Evolutionary conservation across 371 early-diverging fungal genomes (phyloP), one percentile per base, ranked within the genome.

Genomic region (Rhizopus stolonifer): DNA sequence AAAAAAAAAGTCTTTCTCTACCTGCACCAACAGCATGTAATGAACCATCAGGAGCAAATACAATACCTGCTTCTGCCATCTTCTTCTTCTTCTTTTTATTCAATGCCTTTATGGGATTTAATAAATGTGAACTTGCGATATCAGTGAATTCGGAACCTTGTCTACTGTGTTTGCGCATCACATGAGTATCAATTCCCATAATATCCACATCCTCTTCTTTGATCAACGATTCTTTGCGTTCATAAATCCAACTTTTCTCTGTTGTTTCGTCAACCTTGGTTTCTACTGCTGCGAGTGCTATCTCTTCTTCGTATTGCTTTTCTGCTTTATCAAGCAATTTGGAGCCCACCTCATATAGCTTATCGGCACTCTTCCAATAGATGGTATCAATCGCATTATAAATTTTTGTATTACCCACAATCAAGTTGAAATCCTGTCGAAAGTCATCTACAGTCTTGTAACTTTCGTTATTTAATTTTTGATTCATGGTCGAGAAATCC

Each of bases 331-430:
- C 86, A 58, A 88, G 80, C 5, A 82, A 63, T 36, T 74, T 75
- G 2, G 62, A 46, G 3, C 87, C 86, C 54, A 73, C 79, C 1
- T 79, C 72, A 43, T 75, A 70, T 3, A 91, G 52, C 55, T 82
- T 82, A 25, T 87, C 87, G 0, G 91, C 89, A 48, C 70, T 79
- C 47, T 79, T 82, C 77, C 77, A 85, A 46, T 89, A 91, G 8
- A 87, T 71, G 0, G 90, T 89, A 13, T 83, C 82, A 13, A 77
- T 79, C 15, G 84, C 74, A 56, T 92, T 92, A 62, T 90, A 92
- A 1, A 79, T 73, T 50, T 85, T 82, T 2, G 86, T 83, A 49
- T 92, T 92, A 18, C 65, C 73, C 26, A 80, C 70, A 4, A 92
- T 82, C n/a, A 88, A 67, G 19, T 73, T 52, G 32, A 90, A 88